Percentiles rank a stretch among this genome's conserved stretches.
phyloP scores from a whole-genome alignment of 1,284 basidiomycete genomes.

The Neolentinus lepideus region DNA sequence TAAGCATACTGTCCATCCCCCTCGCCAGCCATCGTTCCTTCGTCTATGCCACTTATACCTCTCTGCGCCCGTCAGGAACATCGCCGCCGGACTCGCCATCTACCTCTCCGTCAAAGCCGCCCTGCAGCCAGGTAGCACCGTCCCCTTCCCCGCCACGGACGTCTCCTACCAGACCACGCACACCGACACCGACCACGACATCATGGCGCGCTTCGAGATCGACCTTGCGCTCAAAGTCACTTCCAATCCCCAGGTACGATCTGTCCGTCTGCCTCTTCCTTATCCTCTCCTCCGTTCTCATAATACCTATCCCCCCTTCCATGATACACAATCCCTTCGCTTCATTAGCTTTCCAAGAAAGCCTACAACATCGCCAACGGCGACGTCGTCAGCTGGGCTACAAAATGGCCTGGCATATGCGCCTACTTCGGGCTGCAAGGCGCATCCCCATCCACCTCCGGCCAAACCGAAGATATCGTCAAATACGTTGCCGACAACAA shows the following conservation, averaged over 20 bases:
- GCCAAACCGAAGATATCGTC: not conserved
- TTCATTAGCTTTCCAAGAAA: not conserved
- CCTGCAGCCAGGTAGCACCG: not conserved
- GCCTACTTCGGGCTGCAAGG: conserved; percentile 1
- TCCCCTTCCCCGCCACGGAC: not conserved
- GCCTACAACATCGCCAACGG: conserved; percentile 1
- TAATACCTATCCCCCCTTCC: too few relatives aligned
- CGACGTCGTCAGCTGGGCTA: not conserved
- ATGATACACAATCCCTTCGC: not conserved
- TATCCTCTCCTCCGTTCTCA: too few relatives aligned
- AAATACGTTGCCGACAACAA: not conserved
- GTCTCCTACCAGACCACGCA: not conserved
- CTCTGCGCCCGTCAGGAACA: not conserved
- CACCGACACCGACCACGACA: not conserved
- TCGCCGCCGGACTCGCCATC: not conserved
- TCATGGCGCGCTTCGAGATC: conserved; percentile 1
- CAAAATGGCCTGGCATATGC: not conserved
- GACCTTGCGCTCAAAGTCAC: not conserved
- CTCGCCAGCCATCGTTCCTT: not conserved
- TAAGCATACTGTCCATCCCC: not conserved
- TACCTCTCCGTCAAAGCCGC: conserved; percentile 1
- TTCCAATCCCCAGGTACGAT: not conserved
- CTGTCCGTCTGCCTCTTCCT: too few relatives aligned
- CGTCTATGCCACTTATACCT: not conserved
- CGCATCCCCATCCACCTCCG: not conserved